These are phyloP conservation scores for Diutina mesorugosa DNA, from an alignment of 1,139 yeast species.

Conservation along the genomic window DNA sequence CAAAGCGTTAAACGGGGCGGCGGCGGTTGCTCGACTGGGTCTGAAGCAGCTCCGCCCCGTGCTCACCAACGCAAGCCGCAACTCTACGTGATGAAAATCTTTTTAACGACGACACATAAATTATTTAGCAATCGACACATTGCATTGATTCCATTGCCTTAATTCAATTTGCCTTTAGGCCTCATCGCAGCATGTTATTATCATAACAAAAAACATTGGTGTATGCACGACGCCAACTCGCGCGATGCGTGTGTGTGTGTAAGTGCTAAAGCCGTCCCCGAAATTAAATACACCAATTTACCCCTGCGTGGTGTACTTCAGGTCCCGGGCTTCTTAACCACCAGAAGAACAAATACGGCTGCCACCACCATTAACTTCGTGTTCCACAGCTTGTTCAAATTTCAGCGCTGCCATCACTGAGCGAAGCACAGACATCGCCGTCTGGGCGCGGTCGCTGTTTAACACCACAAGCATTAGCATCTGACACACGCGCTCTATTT, in stretches of 20 bases:
- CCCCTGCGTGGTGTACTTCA: too few species aligned
- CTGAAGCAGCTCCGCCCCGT: background rate
- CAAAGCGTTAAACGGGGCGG: constrained; percentile 13
- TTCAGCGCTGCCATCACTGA: background rate
- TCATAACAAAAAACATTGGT: background rate
- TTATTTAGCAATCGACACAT: background rate
- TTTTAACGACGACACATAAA: background rate
- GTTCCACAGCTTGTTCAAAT: background rate
- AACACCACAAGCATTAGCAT: background rate
- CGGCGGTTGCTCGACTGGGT: background rate
- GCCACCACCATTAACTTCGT: background rate
- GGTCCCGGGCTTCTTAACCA: too few species aligned
- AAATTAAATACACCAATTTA: too few species aligned
- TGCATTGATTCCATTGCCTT: too few species aligned
- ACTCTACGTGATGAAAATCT: background rate
- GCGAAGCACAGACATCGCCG: background rate
- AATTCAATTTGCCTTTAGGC: too few species aligned
- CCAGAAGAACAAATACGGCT: background rate
- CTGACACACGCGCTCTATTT: background rate
- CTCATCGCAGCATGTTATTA: background rate
- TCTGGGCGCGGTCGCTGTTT: background rate
- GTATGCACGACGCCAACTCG: background rate
- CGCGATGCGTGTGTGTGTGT: background rate
- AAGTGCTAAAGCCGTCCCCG: too few species aligned
- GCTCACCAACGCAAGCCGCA: background rate